Base-by-base conservation (phyloP, 2,329 filamentous ascomycete genomes). In the Thermothelomyces thermophilus region DNA sequence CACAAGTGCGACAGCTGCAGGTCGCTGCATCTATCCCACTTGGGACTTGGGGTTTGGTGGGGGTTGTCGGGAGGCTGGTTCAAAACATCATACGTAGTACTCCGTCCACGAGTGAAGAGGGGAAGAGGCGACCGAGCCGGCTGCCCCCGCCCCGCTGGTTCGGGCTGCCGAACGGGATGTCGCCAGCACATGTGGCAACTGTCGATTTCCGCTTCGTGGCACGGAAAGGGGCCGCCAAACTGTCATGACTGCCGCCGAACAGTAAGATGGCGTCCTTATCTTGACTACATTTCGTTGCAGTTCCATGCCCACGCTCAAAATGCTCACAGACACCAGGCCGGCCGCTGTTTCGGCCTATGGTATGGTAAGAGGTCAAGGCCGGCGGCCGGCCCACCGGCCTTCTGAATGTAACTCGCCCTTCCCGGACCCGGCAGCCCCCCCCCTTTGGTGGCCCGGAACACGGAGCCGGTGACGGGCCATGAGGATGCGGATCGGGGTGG, bases 391-490 rank as follows among this genome's bases (percentile, higher is more conserved):
- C n/a, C n/a, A n/a, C 40, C 33, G 24, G 26, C 28, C 24, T 9
- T 9, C 9, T 26, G 24, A 9, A 26, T 26, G 24, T 5, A 26
- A 20, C 19, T 5, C 39, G 14, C 24, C 24, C 34, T 19, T 14
- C 11, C 22, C 11, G 26, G 39, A 19, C 26, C 26, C 24, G 39
- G 31, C 36, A 40, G 24, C 19, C 31, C 16, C 41, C 40, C 28
- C n/a, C n/a, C n/a, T n/a, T n/a, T n/a, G n/a, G 43, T 31, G 42
- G 22, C 53, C 49, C n/a, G n/a, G 46, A 40, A 17, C 20, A 43
- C 53, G 46, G 46, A 35, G 45, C 49, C 50, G 53, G 37, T 26
- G 5, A 9, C 24, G 24, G 24, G 24, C 9, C 24, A 5, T 26
- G 24, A 9, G 24, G 24, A 26, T 26, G 24, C 24, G 24, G 24